Base-by-base conservation (phyloP, 768 basidiomycete species). In the Cystofilobasidium ferigula region DNA sequence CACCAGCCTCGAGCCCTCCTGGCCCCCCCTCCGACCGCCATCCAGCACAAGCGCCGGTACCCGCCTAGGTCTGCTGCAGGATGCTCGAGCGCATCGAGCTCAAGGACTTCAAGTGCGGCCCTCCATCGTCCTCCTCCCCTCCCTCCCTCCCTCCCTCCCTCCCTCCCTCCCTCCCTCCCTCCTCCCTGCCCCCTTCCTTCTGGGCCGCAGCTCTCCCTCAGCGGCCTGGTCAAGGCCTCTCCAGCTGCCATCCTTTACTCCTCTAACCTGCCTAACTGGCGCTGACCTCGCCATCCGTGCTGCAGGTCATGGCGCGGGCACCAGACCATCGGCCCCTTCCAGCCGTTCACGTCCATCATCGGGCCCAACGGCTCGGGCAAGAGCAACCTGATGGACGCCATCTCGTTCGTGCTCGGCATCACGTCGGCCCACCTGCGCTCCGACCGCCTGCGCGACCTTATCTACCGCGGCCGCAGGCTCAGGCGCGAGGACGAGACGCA, bases 341-440 rank as follows among this genome's bases (percentile, higher is more conserved):
- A 74, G 8, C 71, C 86, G 72, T 99, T 99, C 77, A 93, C 94
- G 0, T 94, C 90, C 14, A 82, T 97, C 62, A 97, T 99, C 71
- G 95, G 95, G 26, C 94, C 95, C 40, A 98, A 99, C 86, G 94
- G 95, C 64, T 91, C 94, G 0, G 95, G 95, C 67, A 98, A 99
- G 75, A 94, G 91, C 13, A 99, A 99, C 75, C 84, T 98, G 63
- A 98, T 98, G 95, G 95, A 99, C 74, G 95, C 95, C 60, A 97
- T 99, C 70, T 98, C 95, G 4, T 98, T 99, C 74, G 95, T 98
- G 12, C 85, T 99, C 8, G 95, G 95, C 35, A 87, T 98, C 34
- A 91, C 93, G 79, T 92, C 89, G 68, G 87, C 86, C 2, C 90
- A 95, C 69, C 81, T 99, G 38, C 83, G 94, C 54, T 91, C 88